Percentiles rank a stretch among this genome's conserved stretches.
Conservation (phyloP, 352 stramenopile genomes). For the Globisporangium solare region DNA sequence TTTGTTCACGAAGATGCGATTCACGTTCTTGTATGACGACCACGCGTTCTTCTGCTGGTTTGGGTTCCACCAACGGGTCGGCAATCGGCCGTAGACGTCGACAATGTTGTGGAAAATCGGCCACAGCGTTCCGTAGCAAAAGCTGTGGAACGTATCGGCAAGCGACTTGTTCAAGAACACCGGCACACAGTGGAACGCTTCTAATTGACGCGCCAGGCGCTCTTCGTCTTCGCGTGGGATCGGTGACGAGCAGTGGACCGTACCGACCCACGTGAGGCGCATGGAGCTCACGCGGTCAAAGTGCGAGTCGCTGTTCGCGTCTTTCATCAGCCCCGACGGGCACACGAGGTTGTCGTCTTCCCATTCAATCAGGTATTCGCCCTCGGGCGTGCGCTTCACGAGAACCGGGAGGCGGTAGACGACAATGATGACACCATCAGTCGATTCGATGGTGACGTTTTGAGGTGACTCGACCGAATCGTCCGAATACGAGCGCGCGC, state of each 20-base stretch:
- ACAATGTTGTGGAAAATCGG: conserved; percentile 98
- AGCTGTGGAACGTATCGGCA: conserved; percentile 87
- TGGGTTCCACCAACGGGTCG: conserved; percentile 83
- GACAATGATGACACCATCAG: conserved; percentile 95
- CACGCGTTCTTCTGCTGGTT: conserved; percentile 85
- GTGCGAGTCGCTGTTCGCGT: conserved; percentile 50
- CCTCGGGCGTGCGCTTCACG: conserved; percentile 66
- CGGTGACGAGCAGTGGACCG: conserved; percentile 64
- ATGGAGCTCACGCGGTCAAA: conserved; percentile 75
- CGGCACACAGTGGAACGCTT: conserved; percentile 94
- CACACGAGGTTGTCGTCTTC: conserved; percentile 88
- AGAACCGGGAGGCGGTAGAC: conserved; percentile 95
- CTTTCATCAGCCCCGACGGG: conserved; percentile 70
- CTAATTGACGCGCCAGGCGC: conserved; percentile 57
- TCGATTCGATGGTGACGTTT: conserved; percentile 89
- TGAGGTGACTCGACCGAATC: conserved; percentile 59
- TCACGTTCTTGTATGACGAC: conserved; percentile 95
- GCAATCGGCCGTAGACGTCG: conserved; percentile 91
- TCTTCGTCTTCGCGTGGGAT: conserved; percentile 86
- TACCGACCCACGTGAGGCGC: conserved; percentile 83
- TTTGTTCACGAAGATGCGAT: conserved; percentile 96
- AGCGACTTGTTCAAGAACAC: conserved; percentile 93
- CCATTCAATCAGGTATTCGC: conserved; percentile 81
- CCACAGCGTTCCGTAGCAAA: conserved; percentile 97
- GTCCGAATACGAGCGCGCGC: conserved; percentile 46